These are phyloP conservation scores for Caloboletus firmus DNA, from an alignment of 1,284 basidiomycete species.

Conservation along the genomic window DNA sequence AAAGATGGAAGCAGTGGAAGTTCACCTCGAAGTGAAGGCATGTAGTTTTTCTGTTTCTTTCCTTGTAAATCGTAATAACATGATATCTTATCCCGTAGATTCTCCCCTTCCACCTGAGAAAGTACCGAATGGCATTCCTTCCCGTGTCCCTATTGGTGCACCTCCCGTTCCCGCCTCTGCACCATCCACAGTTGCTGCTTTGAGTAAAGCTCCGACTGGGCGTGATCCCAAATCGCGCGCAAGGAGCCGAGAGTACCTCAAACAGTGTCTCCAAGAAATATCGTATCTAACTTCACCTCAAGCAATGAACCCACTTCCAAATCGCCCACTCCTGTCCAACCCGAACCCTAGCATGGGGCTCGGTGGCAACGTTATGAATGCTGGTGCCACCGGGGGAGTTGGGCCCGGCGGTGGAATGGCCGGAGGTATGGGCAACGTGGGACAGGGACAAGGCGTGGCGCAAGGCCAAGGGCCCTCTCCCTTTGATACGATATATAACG, in stretches of 20 bases:
- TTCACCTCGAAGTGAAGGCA: slow-evolving; percentile 81
- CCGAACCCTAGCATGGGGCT: slow-evolving; percentile 44
- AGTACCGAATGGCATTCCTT: slow-evolving; percentile 54
- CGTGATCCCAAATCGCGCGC: slow-evolving; percentile 94
- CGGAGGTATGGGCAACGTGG: slow-evolving; percentile 11
- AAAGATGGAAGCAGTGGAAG: slow-evolving; percentile 76
- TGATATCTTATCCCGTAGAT: slow-evolving; percentile 44
- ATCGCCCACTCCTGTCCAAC: slow-evolving; percentile 73
- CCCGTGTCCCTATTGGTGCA: slow-evolving; percentile 58
- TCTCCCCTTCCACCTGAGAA: slow-evolving; percentile 74
- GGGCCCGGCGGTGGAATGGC: slow-evolving; percentile 13
- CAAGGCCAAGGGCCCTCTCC: slow-evolving; percentile 42
- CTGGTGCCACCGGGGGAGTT: slow-evolving; percentile 12
- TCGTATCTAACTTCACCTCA: slow-evolving; percentile 95
- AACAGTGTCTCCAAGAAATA: slow-evolving; percentile 98
- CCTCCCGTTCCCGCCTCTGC: slow-evolving; percentile 39
- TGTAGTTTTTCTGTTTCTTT: slow-evolving; percentile 22
- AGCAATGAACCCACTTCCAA: slow-evolving; percentile 94
- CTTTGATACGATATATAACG: slow-evolving; percentile 74
- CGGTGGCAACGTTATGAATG: slow-evolving; percentile 19
- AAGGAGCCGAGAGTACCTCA: slow-evolving; percentile 93
- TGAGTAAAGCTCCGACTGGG: slow-evolving; percentile 72
- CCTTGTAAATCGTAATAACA: not conserved
- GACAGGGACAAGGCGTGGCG: slow-evolving; percentile 17
- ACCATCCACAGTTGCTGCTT: slow-evolving; percentile 37